Evolutionary conservation across 768 basidiomycete species (phyloP), one percentile per base, ranked within the genome.

Genomic region (Pleurotus citrinopileatus): DNA sequence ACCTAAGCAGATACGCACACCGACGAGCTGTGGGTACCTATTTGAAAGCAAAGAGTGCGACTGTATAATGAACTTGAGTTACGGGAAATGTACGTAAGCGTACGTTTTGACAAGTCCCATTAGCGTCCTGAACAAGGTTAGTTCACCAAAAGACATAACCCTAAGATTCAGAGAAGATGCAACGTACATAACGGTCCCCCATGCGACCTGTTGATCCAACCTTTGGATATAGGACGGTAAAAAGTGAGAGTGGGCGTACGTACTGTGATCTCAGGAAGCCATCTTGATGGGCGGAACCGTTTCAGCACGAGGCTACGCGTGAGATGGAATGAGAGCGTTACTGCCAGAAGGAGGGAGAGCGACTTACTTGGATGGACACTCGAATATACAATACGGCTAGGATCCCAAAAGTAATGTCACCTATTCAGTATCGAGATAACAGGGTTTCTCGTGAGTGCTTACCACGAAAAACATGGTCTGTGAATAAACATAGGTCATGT

Each of bases 381-480:
- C 87, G 54, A 84, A 85, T 42, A 81, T 69, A 60, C 82, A 83
- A 58, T 81, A 82, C 3, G 79, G 80, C 82, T 80, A 58, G 25
- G 1, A 34, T 8, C 2, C 13, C 13, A 32, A 32, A 17, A 34
- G 53, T 17, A 12, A 23, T 47, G 17, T 56, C n/a, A n/a, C n/a
- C n/a, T 36, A 38, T 29, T 23, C 42, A 19, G 34, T 13, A 27
- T 48, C 40, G 8, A 22, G 48, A 28, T 2, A 10, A 52, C 48
- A 15, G 19, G 17, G 52, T 29, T 19, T 15, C 23, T 19, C 15
- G 10, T 6, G 29, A n/a, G 27, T 1, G 67, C 83, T 53, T 61
- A 87, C 86, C 37, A 89, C 78, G 64, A 87, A 87, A 61, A 78
- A 89, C 80, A 84, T 83, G 0, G 84, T 86, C 85, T 87, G 50